A percentile compares a stretch with the other conserved stretches of the same genome.
These are phyloP conservation scores for Prunus dulcis DNA, from an alignment of 306 rosid species.

Conservation along the genomic window DNA sequence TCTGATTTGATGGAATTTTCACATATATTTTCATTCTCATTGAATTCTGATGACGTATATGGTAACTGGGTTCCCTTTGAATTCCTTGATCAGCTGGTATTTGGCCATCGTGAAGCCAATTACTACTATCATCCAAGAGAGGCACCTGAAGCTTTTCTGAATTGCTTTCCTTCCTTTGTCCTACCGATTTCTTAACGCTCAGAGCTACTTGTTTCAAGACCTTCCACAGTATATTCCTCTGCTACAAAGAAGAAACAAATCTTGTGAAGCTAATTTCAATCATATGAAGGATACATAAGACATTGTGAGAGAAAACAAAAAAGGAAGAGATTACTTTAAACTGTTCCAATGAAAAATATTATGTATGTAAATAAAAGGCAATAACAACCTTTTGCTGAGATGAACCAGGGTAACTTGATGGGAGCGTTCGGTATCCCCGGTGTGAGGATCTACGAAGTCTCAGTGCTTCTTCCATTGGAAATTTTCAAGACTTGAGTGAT, in stretches of 20 bases:
- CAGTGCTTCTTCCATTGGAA: constrained; percentile 4
- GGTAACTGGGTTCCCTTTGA: not conserved
- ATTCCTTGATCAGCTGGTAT: not conserved
- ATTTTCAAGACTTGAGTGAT: not conserved
- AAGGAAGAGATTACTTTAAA: not conserved
- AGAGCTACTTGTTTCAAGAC: not conserved
- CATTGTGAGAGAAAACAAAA: not conserved
- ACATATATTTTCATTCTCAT: constrained; percentile 9
- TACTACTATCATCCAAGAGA: not conserved
- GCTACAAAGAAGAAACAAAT: not conserved
- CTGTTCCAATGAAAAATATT: not conserved
- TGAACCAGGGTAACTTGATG: constrained; percentile 3
- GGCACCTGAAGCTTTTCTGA: not conserved
- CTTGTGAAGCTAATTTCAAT: not conserved
- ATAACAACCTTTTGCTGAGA: not conserved
- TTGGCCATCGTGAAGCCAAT: not conserved
- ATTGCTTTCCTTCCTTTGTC: not conserved
- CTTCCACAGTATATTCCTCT: constrained; percentile 11
- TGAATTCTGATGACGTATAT: not conserved
- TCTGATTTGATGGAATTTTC: constrained; percentile 8
- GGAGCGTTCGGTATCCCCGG: not conserved
- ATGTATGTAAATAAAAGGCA: not conserved
- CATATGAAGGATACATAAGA: not conserved
- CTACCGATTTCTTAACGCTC: not conserved
- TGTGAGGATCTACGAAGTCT: constrained; percentile 2